These are phyloP conservation scores for Thuidium tamariscinum DNA, from an alignment of 225 moss, liverwort and hornwort species.

Conservation along the genomic window DNA sequence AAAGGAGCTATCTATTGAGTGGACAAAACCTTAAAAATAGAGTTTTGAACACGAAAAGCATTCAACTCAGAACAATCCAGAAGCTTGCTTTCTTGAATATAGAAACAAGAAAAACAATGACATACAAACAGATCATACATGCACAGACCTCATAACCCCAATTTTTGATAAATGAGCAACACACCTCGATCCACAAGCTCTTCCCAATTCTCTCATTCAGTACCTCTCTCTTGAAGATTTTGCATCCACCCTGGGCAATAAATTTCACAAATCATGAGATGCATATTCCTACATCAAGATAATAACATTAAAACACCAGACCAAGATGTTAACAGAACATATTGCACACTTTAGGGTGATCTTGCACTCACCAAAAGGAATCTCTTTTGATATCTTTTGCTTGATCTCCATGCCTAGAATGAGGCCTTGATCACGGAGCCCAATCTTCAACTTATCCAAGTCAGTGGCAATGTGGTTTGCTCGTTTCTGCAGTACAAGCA, in stretches of 20 bases:
- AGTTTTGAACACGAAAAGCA: neutral
- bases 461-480: slow-evolving; percentile 72
- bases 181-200: slow-evolving; percentile 85
- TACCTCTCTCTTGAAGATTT: slow-evolving; percentile 72
- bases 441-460: slow-evolving; percentile 80
- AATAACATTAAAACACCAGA: neutral
- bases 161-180: neutral
- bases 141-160: neutral
- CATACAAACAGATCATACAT: neutral
- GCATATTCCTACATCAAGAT: neutral
- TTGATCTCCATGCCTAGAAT: slow-evolving; percentile 71
- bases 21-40: neutral
- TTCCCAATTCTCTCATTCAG: slow-evolving; percentile 90
- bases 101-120: neutral
- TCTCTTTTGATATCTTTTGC: slow-evolving; percentile 58
- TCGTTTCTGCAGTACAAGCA: slow-evolving; percentile 51
- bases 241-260: slow-evolving; percentile 68
- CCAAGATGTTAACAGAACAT: neutral
- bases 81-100: neutral
- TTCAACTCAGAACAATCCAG: neutral
- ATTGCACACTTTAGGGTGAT: neutral
- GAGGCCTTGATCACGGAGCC: slow-evolving; percentile 73
- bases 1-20: neutral
- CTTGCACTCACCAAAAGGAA: slow-evolving; percentile 66
- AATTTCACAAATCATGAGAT: slow-evolving; percentile 4